Conservation (phyloP, 2,329 filamentous ascomycete genomes). For the Fusarium fracticaudum region DNA sequence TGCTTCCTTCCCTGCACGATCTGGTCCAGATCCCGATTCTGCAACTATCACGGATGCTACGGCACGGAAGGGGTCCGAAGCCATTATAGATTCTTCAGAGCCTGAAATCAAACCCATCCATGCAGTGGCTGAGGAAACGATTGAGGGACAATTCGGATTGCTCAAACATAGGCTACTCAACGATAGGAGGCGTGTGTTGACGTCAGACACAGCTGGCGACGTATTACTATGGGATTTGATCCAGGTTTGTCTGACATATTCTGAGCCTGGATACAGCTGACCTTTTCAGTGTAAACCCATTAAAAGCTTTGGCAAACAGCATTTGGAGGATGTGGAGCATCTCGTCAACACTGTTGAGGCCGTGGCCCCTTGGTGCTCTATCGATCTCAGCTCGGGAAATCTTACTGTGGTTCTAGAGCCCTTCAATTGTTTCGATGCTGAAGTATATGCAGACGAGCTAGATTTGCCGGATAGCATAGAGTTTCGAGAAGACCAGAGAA, state of each 20-base stretch:
- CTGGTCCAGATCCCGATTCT: conserved; percentile 63
- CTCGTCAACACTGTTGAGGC: conserved; percentile 88
- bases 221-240: conserved; percentile 95
- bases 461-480: conserved; percentile 77
- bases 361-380: conserved; percentile 94
- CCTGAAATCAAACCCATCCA: conserved; percentile 68
- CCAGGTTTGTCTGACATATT: conserved; percentile 63
- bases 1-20: conserved; percentile 74
- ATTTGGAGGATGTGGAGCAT: conserved; percentile 90
- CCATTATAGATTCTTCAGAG: conserved; percentile 42
- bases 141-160: conserved; percentile 93
- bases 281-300: conserved; percentile 78
- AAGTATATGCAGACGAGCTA: conserved; percentile 94
- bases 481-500: conserved; percentile 93
- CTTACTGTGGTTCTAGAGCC: conserved; percentile 91
- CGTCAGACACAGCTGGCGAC: conserved; percentile 93
- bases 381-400: conserved; percentile 92
- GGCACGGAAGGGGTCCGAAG: conserved; percentile 52
- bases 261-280: conserved; percentile 13
- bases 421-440: conserved; percentile 96
- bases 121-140: conserved; percentile 77
- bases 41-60: conserved; percentile 58
- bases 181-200: conserved; percentile 88
- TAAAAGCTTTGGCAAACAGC: conserved; percentile 90
- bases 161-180: conserved; percentile 94